Conservation (phyloP, 1,284 basidiomycete genomes). For the Flammula alnicola region DNA sequence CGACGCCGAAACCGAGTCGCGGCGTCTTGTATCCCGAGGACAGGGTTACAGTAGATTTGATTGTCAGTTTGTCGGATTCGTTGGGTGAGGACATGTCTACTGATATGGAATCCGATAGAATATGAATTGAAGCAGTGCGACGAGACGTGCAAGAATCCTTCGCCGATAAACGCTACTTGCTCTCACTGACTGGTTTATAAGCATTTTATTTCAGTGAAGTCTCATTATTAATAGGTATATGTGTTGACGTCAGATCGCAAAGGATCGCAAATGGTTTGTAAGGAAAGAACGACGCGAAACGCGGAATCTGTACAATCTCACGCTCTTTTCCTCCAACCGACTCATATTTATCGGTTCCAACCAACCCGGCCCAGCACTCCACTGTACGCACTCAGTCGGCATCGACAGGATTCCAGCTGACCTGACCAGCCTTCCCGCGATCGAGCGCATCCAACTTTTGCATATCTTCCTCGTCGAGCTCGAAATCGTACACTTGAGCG, state of each 20-base stretch:
- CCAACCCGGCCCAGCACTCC: neutral
- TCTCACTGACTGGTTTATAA: no score
- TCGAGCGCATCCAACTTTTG: slow-evolving; percentile 63
- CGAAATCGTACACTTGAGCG: slow-evolving; percentile 72
- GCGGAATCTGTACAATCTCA: no score
- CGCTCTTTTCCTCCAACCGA: no score
- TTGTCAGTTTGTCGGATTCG: slow-evolving; percentile 5
- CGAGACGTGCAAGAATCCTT: no score
- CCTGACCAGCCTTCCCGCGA: slow-evolving; percentile 61
- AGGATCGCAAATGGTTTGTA: no score
- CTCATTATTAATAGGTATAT: no score
- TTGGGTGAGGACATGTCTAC: neutral
- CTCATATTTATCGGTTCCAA: no score
- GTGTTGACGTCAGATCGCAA: no score
- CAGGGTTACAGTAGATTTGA: slow-evolving; percentile 22
- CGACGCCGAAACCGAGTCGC: slow-evolving; percentile 79
- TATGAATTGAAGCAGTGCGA: no score
- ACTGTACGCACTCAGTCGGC: slow-evolving; percentile 20
- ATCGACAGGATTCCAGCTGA: slow-evolving; percentile 78
- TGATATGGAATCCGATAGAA: neutral
- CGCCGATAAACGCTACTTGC: no score
- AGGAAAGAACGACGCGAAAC: no score
- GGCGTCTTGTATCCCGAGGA: slow-evolving; percentile 63
- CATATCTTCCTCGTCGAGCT: slow-evolving; percentile 68
- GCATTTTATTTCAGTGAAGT: no score